A percentile compares a stretch with the other conserved stretches of the same genome.
Evolutionary conservation across 176 grass and related monocot genomes (phyloP).

Genomic region (bread wheat (Triticum aestivum)): DNA sequence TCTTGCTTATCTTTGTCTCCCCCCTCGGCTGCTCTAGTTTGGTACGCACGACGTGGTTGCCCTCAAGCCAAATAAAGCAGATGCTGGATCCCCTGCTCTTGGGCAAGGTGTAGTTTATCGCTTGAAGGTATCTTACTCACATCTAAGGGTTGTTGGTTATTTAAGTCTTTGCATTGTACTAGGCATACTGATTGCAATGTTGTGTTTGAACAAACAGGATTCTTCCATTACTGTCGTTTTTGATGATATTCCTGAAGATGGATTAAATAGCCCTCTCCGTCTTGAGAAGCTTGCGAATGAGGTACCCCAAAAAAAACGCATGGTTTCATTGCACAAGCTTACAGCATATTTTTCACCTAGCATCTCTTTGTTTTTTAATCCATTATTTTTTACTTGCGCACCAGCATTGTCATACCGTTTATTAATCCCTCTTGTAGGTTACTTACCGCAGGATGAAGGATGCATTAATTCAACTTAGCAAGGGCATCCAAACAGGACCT

Average conservation of each 20-base stretch:
- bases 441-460: conserved; percentile 95
- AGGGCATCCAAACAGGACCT: conserved; percentile 72
- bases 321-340: background rate
- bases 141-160: background rate
- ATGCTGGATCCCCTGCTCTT: conserved; percentile 61
- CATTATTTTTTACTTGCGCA: background rate
- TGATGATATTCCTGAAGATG: conserved; percentile 97
- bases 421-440: conserved; percentile 65
- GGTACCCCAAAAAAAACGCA: conserved; percentile 42
- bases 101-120: conserved; percentile 95
- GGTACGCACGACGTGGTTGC: conserved; percentile 92
- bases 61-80: conserved; percentile 90
- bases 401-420: background rate
- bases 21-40: conserved; percentile 47
- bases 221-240: conserved; percentile 90
- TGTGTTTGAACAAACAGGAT: conserved; percentile 64
- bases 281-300: conserved; percentile 98
- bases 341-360: background rate
- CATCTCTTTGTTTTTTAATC: conserved; percentile 3
- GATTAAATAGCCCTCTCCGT: conserved; percentile 85
- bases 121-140: conserved; percentile 64
- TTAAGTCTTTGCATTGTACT: background rate
- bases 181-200: background rate
- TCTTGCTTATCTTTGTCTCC: background rate
- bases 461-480: conserved; percentile 85